These are phyloP conservation scores for Pyricularia sp. DNA, from an alignment of 2,329 filamentous ascomycete genomes.

Conservation along the genomic window DNA sequence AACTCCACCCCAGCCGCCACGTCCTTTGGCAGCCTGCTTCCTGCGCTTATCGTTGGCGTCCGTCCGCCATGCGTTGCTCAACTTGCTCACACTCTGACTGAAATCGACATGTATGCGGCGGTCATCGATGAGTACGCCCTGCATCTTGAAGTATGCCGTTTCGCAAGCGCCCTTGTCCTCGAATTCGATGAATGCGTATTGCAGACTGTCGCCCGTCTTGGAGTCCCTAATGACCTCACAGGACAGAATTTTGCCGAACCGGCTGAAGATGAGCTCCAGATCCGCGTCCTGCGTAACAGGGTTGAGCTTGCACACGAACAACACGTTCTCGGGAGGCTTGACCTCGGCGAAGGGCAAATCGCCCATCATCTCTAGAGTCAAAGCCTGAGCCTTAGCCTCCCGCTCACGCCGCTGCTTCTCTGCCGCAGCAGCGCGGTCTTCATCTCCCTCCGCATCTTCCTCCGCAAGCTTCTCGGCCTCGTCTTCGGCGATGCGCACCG, in stretches of 20 bases:
- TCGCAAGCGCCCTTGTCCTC: slow-evolving; percentile 89
- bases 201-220: slow-evolving; percentile 86
- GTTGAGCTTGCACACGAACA: slow-evolving; percentile 98
- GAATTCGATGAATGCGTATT: slow-evolving; percentile 97
- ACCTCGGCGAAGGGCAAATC: slow-evolving; percentile 96
- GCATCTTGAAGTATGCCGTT: slow-evolving; percentile 97
- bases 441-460: slow-evolving; percentile 55
- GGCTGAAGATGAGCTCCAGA: slow-evolving; percentile 89
- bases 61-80: slow-evolving; percentile 83
- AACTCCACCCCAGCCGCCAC: slow-evolving; percentile 78
- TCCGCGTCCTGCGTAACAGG: slow-evolving; percentile 94
- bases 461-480: slow-evolving; percentile 68
- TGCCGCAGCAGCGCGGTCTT: slow-evolving; percentile 54
- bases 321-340: slow-evolving; percentile 90
- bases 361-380: slow-evolving; percentile 96
- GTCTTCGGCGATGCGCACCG: slow-evolving; percentile 74
- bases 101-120: slow-evolving; percentile 98
- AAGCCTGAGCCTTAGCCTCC: slow-evolving; percentile 84
- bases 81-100: slow-evolving; percentile 82
- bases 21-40: slow-evolving; percentile 35
- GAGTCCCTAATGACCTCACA: slow-evolving; percentile 95
- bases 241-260: slow-evolving; percentile 88
- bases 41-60: slow-evolving; percentile 74
- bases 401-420: slow-evolving; percentile 77
- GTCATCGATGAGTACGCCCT: slow-evolving; percentile 92